Evolutionary conservation across 768 basidiomycete species (phyloP).

Genomic region (Psilocybe cyanescens): DNA sequence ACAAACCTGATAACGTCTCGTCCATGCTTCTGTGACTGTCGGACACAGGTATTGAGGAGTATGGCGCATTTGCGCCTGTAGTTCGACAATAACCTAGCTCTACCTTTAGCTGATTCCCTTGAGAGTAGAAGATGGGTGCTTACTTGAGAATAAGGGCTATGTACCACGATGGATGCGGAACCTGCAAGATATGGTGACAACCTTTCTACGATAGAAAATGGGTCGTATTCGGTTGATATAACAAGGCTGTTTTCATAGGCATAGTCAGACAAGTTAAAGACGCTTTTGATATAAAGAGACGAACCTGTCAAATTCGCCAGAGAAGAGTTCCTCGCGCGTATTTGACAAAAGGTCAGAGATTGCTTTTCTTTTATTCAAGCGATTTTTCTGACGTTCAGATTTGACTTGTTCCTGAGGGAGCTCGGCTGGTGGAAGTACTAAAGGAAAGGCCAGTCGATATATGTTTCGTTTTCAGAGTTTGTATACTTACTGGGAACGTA

Average conservation of each 20-base stretch:
- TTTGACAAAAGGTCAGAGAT: conserved; percentile 63
- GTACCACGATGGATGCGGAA: conserved; percentile 84
- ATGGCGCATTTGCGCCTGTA: conserved; percentile 72
- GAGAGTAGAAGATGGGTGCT: conserved; percentile 4
- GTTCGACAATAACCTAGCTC: conserved; percentile 70
- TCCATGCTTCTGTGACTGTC: conserved; percentile 83
- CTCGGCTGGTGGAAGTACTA: conserved; percentile 66
- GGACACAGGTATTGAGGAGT: conserved; percentile 75
- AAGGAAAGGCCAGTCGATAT: conserved; percentile 8
- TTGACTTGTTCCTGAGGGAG: conserved; percentile 58
- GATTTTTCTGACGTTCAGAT: conserved; percentile 72
- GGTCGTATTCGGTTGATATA: conserved; percentile 84
- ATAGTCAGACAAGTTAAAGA: background rate
- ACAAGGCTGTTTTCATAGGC: conserved; percentile 56
- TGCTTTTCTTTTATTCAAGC: conserved; percentile 78
- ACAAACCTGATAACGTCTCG: conserved; percentile 84
- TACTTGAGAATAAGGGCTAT: conserved; percentile 83
- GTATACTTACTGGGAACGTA: conserved; percentile 63
- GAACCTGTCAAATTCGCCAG: conserved; percentile 89
- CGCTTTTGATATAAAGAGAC: conserved; percentile 19
- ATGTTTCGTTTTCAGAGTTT: background rate
- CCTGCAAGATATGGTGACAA: conserved; percentile 81
- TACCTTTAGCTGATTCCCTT: background rate
- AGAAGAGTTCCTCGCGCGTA: conserved; percentile 80
- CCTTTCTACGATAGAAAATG: conserved; percentile 76